Evolutionary conservation across 345 rosid species (phyloP).

Genomic region (Eucalyptus virginea): DNA sequence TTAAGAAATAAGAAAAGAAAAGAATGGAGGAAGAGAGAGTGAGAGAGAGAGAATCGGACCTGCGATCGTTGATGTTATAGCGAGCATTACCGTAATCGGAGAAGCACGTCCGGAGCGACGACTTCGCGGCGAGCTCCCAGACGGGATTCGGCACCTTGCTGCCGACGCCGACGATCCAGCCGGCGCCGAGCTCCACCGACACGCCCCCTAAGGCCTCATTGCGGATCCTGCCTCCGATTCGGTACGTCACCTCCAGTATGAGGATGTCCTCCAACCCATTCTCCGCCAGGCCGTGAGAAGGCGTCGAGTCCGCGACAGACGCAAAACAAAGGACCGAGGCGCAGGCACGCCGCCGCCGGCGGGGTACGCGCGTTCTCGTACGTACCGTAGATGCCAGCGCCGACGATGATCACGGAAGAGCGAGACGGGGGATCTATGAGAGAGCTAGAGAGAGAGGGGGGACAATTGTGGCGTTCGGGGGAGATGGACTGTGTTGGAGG

Average conservation of each 20-base stretch:
- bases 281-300: conserved; percentile 20
- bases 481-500: neutral
- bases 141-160: conserved; percentile 79
- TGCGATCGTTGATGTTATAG: conserved; percentile 83
- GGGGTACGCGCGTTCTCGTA: neutral
- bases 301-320: too few relatives aligned
- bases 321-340: neutral
- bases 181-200: conserved; percentile 92
- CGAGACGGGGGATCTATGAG: conserved; percentile 32
- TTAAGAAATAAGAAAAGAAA: neutral
- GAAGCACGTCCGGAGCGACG: conserved; percentile 69
- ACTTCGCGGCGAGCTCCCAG: conserved; percentile 61
- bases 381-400: conserved; percentile 90
- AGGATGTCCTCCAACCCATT: conserved; percentile 67
- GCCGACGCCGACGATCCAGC: conserved; percentile 98
- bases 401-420: conserved; percentile 77
- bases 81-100: conserved; percentile 98
- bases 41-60: conserved; percentile 15
- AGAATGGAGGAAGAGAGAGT: neutral
- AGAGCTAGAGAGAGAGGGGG: neutral
- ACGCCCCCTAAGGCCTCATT: conserved; percentile 74
- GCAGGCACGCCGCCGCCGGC: neutral
- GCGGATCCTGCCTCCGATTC: conserved; percentile 84
- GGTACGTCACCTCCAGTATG: conserved; percentile 78
- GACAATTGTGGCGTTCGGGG: neutral